Evolutionary conservation across 1,284 basidiomycete species (phyloP).

Genomic region (Cutaneotrichosporon arboriforme): DNA sequence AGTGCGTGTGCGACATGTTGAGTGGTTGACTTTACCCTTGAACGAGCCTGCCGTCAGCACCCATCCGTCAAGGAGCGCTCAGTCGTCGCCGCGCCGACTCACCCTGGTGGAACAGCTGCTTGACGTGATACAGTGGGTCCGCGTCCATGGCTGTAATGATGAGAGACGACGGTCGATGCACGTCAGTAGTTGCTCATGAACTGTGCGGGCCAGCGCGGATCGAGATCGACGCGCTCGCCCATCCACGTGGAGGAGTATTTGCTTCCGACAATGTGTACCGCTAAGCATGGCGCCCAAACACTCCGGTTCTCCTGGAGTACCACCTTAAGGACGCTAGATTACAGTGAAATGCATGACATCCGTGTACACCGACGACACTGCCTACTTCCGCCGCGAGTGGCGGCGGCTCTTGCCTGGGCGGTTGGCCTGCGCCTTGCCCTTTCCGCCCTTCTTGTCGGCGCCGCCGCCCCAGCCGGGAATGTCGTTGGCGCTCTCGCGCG

Average conservation of each 20-base stretch:
- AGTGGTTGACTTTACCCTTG: slow-evolving; percentile 29
- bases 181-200: too few relatives aligned
- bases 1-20: background rate
- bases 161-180: background rate
- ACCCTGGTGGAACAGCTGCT: slow-evolving; percentile 79
- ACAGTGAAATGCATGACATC: background rate
- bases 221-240: too few relatives aligned
- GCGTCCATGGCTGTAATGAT: slow-evolving; percentile 58
- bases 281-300: too few relatives aligned
- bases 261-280: too few relatives aligned
- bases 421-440: slow-evolving; percentile 15
- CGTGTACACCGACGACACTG: background rate
- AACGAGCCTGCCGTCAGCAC: slow-evolving; percentile 38
- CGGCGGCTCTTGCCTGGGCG: slow-evolving; percentile 34
- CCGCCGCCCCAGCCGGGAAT: slow-evolving; percentile 54
- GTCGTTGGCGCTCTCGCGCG: slow-evolving; percentile 67
- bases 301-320: too few relatives aligned
- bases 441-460: slow-evolving; percentile 44
- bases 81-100: slow-evolving; percentile 19
- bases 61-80: background rate
- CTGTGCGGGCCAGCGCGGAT: too few relatives aligned
- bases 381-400: slow-evolving; percentile 15
- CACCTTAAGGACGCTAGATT: background rate
- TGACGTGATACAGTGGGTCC: slow-evolving; percentile 73
- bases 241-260: too few relatives aligned